phyloP scores from a whole-genome alignment of 345 rosid genomes.

The Dipteronia sinensis region DNA sequence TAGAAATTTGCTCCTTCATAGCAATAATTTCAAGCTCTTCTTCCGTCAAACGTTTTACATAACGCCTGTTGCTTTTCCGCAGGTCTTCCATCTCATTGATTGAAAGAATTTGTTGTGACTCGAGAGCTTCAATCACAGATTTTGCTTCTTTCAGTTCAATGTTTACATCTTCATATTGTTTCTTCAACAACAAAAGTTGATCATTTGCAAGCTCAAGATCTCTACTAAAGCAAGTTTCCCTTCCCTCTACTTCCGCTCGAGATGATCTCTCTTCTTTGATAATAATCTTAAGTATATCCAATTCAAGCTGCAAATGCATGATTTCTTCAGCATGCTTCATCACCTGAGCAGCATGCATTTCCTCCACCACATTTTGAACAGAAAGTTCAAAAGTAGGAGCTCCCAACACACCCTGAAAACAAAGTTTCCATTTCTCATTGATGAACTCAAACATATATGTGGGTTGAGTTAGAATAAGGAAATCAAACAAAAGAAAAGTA shows the following conservation, averaged over 20 bases:
- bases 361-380: conserved; percentile 28
- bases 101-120: conserved; percentile 70
- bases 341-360: conserved; percentile 32
- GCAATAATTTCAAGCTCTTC: conserved; percentile 56
- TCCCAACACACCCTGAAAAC: conserved; percentile 42
- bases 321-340: conserved; percentile 58
- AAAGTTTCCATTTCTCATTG: conserved; percentile 2
- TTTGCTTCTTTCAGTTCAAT: conserved; percentile 62
- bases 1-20: conserved; percentile 54
- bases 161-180: conserved; percentile 49
- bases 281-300: conserved; percentile 77
- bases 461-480: not conserved
- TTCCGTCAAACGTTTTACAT: conserved; percentile 51
- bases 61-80: conserved; percentile 47
- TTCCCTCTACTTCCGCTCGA: conserved; percentile 48
- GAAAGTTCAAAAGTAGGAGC: conserved; percentile 10
- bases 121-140: conserved; percentile 77
- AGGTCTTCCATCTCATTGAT: conserved; percentile 70
- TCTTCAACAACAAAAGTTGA: conserved; percentile 39
- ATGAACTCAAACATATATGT: not conserved
- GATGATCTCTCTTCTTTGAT: conserved; percentile 76
- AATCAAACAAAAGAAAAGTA: not conserved
- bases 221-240: conserved; percentile 41
- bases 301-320: conserved; percentile 82
- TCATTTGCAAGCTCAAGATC: conserved; percentile 57